Evolutionary conservation across 169 alveolate genomes (phyloP).

Genomic region (Babesia bovis): DNA sequence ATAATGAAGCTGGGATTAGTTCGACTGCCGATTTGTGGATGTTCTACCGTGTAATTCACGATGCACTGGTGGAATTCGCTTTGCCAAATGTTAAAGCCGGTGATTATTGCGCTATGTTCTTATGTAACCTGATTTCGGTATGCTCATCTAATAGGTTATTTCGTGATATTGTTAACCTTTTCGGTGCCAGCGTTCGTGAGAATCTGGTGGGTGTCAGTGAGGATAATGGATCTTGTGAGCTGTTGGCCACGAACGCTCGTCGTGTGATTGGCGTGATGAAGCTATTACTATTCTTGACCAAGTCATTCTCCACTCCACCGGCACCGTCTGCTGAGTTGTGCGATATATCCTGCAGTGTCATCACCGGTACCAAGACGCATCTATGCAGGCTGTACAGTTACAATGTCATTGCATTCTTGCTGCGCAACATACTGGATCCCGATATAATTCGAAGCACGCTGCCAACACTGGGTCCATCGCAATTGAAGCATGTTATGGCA

Average conservation of each 20-base stretch:
- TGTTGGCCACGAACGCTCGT: constrained; percentile 32
- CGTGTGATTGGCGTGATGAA: constrained; percentile 57
- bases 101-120: constrained; percentile 34
- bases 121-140: constrained; percentile 44
- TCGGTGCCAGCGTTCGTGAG: constrained; percentile 17
- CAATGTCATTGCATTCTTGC: constrained; percentile 49
- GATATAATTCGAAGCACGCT: neutral
- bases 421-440: constrained; percentile 22
- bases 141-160: constrained; percentile 37
- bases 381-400: constrained; percentile 59
- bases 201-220: neutral
- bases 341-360: constrained; percentile 20
- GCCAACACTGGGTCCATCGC: constrained; percentile 18
- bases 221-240: neutral
- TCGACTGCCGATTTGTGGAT: constrained; percentile 13
- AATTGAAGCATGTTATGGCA: constrained; percentile 37
- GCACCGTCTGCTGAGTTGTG: constrained; percentile 42
- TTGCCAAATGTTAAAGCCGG: constrained; percentile 58
- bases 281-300: constrained; percentile 35
- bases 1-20: constrained; percentile 37
- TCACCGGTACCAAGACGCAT: constrained; percentile 38
- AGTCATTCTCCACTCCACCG: constrained; percentile 59
- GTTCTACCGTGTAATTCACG: constrained; percentile 42
- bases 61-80: constrained; percentile 30
- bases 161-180: constrained; percentile 10